Evolutionary conservation across 257 asterid species (phyloP).

Genomic region (Perilla frutescens): DNA sequence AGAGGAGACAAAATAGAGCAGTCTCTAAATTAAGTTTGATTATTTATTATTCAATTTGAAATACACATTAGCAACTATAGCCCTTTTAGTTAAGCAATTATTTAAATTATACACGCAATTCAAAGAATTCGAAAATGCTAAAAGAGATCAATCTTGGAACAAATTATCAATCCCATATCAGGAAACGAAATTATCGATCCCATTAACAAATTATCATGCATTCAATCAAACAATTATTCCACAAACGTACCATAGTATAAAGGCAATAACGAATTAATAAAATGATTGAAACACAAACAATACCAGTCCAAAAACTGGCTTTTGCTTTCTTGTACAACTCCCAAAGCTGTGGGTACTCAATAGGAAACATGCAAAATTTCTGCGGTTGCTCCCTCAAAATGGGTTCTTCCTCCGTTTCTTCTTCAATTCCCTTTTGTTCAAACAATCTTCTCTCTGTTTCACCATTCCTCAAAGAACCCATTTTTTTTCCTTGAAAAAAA

Average conservation of each 20-base stretch:
- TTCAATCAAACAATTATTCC: constrained; percentile 8
- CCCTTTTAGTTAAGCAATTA: background rate
- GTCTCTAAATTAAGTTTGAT: background rate
- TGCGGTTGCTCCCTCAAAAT: constrained; percentile 71
- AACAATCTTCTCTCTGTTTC: constrained; percentile 38
- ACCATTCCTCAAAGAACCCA: constrained; percentile 66
- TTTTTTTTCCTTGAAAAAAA: constrained; percentile 22
- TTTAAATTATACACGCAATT: background rate
- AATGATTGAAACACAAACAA: constrained; percentile 11
- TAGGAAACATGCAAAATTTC: constrained; percentile 75
- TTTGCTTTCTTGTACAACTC: constrained; percentile 84
- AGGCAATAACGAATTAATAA: too few relatives aligned
- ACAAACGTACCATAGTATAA: background rate
- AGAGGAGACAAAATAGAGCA: background rate
- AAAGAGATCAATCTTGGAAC: constrained; percentile 22
- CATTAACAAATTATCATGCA: too few relatives aligned
- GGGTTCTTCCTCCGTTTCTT: constrained; percentile 55
- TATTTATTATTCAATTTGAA: background rate
- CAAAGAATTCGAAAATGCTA: constrained; percentile 1
- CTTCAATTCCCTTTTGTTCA: constrained; percentile 43
- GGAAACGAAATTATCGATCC: background rate
- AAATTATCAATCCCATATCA: constrained; percentile 17
- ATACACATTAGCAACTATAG: background rate
- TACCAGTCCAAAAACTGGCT: constrained; percentile 86
- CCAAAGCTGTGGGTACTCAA: constrained; percentile 75